Percentiles rank a stretch among this genome's conserved stretches.
Conservation (phyloP, 495 filamentous ascomycete species). For the Aspergillus baeticus region DNA sequence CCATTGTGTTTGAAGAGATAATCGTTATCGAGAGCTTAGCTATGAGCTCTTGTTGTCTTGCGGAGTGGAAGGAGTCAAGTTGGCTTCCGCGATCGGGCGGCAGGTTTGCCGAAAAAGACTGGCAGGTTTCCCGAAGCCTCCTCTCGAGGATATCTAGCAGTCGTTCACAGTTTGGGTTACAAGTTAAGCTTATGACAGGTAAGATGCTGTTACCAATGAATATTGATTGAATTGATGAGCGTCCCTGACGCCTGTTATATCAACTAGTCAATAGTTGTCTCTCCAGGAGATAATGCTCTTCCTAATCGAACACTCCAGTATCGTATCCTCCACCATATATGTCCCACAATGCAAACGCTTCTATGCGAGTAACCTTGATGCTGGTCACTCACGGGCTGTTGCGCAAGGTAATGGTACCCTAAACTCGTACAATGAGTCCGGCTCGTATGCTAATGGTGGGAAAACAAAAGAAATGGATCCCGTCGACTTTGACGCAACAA, state of each 20-base stretch:
- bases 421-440: slow-evolving; percentile 11
- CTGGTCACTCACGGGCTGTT: slow-evolving; percentile 18
- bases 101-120: slow-evolving; percentile 17
- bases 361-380: slow-evolving; percentile 20
- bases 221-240: slow-evolving; percentile 7
- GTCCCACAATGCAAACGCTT: slow-evolving; percentile 23
- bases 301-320: neutral
- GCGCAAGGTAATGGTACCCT: slow-evolving; percentile 15
- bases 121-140: slow-evolving; percentile 9
- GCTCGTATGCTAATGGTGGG: slow-evolving; percentile 10
- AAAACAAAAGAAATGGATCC: slow-evolving; percentile 9
- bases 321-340: slow-evolving; percentile 21
- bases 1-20: slow-evolving; percentile 53
- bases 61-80: slow-evolving; percentile 24
- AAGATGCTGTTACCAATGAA: neutral
- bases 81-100: slow-evolving; percentile 21
- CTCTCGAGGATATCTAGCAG: too few species aligned
- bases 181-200: too few species aligned
- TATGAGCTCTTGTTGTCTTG: slow-evolving; percentile 2
- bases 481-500: neutral
- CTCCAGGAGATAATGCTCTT: slow-evolving; percentile 2
- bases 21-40: neutral
- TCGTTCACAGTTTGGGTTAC: too few species aligned
- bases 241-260: slow-evolving; percentile 16
- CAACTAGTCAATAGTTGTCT: slow-evolving; percentile 10